Evolutionary conservation across 495 filamentous ascomycete species (phyloP), one percentile per base, ranked within the genome.

Genomic region (Podospora appendiculata): DNA sequence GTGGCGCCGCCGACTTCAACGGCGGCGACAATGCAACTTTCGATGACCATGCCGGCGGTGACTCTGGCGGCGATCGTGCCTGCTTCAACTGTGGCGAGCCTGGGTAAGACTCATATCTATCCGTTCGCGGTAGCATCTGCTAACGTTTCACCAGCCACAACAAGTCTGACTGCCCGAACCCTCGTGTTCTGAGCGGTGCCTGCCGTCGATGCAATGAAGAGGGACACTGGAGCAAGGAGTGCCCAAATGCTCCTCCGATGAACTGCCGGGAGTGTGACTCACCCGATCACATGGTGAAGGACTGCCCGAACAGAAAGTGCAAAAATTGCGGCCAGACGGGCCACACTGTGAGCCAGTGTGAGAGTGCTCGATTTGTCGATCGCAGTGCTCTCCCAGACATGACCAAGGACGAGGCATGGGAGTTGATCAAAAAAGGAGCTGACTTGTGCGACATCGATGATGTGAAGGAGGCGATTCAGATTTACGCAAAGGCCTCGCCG

Each of bases 241-340:
- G 90, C 56, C 88, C 90, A 1, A 81, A 45, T 16, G 51, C 59
- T 19, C 51, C 46, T 60, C 83, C 79, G 39, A 85, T 87, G 12
- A 73, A 70, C 14, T 96, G 90, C 71, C 77, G 75, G 34, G 51
- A 75, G 48, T 96, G 90, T 59, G 67, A 76, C 11, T 62, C 86
- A 55, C 70, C 86, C 45, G 88, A 87, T 4, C 89, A 93, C 53
- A 73, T 71, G 52, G 64, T 53, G 47, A 69, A 76, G 32, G 82
- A 89, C 41, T 96, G 91, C 55, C 89, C 90, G 0, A 68, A 80
- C 7, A 63, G 73, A 17, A 58, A 79, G 7, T 97, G 92, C 77
- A 80, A 76, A 50, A 89, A 91, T 62, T 97, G 92, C 64, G 72
- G 78, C 47, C 51, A 78, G 46, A 82, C 87, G 70, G 87, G 88